phyloP scores from a whole-genome alignment of 306 rosid species.

The Prunus armeniaca region DNA sequence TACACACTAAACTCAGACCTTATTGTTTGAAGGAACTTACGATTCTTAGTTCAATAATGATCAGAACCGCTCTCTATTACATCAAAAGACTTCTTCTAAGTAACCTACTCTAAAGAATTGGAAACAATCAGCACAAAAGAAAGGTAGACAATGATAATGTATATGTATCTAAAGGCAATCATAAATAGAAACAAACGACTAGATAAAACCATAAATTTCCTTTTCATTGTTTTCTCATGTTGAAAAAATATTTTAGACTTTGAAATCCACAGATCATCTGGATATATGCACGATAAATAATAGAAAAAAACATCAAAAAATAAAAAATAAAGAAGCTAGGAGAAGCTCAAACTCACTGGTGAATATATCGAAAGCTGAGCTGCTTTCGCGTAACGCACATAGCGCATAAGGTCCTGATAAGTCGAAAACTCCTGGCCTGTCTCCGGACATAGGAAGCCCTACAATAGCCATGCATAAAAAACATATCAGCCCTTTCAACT shows the following conservation, averaged over 20 bases:
- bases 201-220: neutral
- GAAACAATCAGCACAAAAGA: neutral
- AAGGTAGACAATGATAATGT: neutral
- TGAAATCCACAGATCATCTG: neutral
- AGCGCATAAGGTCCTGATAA: neutral
- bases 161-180: neutral
- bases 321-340: neutral
- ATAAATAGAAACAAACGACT: neutral
- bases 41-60: neutral
- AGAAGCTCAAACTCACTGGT: neutral
- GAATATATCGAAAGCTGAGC: neutral
- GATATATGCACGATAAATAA: neutral
- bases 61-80: neutral
- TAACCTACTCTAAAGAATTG: neutral
- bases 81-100: neutral
- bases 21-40: neutral
- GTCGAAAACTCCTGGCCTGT: neutral
- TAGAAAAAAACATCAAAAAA: neutral
- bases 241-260: neutral
- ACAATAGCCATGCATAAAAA: neutral
- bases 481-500: neutral
- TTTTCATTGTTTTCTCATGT: neutral
- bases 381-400: neutral
- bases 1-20: neutral
- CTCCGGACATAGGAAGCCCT: neutral